These are phyloP conservation scores for Agroathelia rolfsii DNA, from an alignment of 1,284 basidiomycete species.

Conservation along the genomic window DNA sequence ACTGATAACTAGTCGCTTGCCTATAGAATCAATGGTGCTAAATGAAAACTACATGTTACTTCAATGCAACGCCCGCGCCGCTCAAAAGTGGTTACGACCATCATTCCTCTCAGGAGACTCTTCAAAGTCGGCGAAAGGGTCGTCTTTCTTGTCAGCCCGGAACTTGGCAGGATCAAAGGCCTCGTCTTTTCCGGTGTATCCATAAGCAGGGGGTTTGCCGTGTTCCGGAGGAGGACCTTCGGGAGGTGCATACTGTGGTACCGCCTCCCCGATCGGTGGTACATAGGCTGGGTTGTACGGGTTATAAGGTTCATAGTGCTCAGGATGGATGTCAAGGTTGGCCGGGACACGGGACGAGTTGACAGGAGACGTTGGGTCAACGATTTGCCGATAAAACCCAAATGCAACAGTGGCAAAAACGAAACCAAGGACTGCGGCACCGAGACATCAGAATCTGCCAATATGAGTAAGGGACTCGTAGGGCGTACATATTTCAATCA, in stretches of 20 bases:
- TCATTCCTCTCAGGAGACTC: no score
- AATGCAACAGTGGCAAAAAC: conserved; percentile 56
- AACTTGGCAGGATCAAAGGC: no score
- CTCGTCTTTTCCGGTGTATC: no score
- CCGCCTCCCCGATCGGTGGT: conserved; percentile 11
- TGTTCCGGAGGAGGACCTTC: conserved; percentile 14
- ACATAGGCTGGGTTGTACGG: conserved; percentile 17
- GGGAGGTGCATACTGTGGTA: conserved; percentile 22
- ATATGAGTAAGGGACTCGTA: background rate
- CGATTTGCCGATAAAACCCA: conserved; percentile 60
- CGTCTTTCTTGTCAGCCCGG: no score
- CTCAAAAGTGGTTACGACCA: no score
- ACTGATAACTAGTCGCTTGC: no score
- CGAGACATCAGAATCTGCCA: conserved; percentile 8
- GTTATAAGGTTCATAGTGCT: conserved; percentile 31
- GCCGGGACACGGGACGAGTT: conserved; percentile 25
- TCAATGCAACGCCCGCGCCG: no score
- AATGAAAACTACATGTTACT: no score
- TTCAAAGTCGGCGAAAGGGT: no score
- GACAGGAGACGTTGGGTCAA: conserved; percentile 45
- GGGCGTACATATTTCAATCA: conserved; percentile 38
- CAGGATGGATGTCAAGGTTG: conserved; percentile 19
- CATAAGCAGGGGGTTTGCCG: no score
- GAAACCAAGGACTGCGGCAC: conserved; percentile 37
- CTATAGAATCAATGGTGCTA: no score